A percentile compares a stretch with the other conserved stretches of the same genome.
Evolutionary conservation across 495 filamentous ascomycete genomes (phyloP).

Genomic region (Usnea hakonensis): DNA sequence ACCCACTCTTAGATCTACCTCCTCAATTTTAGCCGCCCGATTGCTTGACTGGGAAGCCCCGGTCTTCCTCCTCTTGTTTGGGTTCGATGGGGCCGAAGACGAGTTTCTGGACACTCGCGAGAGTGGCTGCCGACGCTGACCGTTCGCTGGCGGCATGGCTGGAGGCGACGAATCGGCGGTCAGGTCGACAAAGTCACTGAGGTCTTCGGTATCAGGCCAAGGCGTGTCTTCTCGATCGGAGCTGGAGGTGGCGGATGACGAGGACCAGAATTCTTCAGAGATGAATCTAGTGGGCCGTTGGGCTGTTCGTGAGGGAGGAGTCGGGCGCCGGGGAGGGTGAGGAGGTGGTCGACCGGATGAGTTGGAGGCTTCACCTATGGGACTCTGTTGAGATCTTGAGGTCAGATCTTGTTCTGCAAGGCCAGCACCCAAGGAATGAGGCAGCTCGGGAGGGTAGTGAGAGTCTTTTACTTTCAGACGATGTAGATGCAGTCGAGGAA

Average conservation of each 20-base stretch:
- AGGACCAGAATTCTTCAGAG: constrained; percentile 9
- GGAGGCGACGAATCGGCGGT: constrained; percentile 25
- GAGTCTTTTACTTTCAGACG: neutral
- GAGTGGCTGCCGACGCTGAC: constrained; percentile 7
- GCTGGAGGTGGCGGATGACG: neutral
- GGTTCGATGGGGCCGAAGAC: constrained; percentile 13
- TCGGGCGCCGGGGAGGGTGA: neutral
- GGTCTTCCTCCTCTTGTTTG: constrained; percentile 31
- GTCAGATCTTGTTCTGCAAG: neutral
- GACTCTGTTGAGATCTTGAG: neutral
- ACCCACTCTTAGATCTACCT: constrained; percentile 49
- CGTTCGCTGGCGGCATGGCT: constrained; percentile 15
- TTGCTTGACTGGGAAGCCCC: constrained; percentile 21
- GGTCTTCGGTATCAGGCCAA: constrained; percentile 13
- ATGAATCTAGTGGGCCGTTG: neutral
- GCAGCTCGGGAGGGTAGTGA: neutral
- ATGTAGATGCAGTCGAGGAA: neutral
- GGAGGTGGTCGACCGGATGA: constrained; percentile 9
- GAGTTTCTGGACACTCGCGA: constrained; percentile 25
- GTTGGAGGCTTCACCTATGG: constrained; percentile 5
- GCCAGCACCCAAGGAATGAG: neutral
- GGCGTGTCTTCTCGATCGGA: constrained; percentile 11
- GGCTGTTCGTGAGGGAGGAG: neutral
- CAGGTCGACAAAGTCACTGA: constrained; percentile 29
- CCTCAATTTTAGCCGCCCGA: constrained; percentile 31